Conservation (phyloP, 345 rosid species). For the Citrus sp. region DNA sequence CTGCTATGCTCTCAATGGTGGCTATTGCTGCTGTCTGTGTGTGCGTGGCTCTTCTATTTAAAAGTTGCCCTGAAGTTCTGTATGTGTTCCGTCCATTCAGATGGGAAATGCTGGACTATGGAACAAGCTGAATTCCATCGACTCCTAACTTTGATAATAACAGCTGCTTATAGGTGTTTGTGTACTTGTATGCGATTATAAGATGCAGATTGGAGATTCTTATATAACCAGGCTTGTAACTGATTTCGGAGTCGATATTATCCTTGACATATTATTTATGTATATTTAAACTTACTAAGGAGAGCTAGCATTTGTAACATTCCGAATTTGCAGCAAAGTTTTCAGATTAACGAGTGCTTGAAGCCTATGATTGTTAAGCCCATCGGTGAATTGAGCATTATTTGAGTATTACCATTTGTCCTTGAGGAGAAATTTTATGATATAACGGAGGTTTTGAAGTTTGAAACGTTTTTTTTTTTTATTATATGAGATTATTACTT, state of each 20-base stretch:
- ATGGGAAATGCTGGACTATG: constrained; percentile 91
- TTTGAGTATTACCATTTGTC: too few species aligned
- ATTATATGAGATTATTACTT: too few species aligned
- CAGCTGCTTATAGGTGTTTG: constrained; percentile 20
- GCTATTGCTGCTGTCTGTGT: constrained; percentile 97
- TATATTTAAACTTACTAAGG: not conserved
- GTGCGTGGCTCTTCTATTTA: constrained; percentile 93
- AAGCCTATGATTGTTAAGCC: too few species aligned
- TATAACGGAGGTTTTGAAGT: too few species aligned
- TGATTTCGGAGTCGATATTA: constrained; percentile 21
- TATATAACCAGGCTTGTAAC: constrained; percentile 28
- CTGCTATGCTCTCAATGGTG: constrained; percentile 96
- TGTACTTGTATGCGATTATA: constrained; percentile 23
- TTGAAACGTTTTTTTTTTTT: too few species aligned
- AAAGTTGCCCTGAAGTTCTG: constrained; percentile 92
- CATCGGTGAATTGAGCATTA: too few species aligned
- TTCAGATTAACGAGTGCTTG: too few species aligned
- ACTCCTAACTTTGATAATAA: constrained; percentile 9
- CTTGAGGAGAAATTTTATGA: too few species aligned
- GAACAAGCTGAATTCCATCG: constrained; percentile 54
- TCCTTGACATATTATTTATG: constrained; percentile 11
- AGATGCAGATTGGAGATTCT: constrained; percentile 38
- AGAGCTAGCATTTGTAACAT: too few species aligned
- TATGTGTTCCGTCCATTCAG: constrained; percentile 91
- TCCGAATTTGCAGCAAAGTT: too few species aligned